phyloP scores from a whole-genome alignment of 2,329 filamentous ascomycete species.

The Metarhizium rileyi region DNA sequence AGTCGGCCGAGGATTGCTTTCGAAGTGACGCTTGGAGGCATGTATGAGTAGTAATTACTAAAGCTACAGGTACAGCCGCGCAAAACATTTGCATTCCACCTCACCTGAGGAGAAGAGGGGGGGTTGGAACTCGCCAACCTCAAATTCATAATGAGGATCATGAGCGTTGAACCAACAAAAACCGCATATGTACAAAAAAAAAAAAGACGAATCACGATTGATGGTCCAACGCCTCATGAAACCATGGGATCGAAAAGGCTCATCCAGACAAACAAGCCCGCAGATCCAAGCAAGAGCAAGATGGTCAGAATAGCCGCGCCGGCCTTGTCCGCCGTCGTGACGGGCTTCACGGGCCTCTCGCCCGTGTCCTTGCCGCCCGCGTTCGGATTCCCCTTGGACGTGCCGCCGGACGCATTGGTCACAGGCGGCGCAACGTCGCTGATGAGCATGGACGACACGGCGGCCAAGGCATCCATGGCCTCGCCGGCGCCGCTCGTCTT shows the following conservation, averaged over 20 bases:
- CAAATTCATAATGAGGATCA: too few relatives aligned
- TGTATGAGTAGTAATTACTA: too few relatives aligned
- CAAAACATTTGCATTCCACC: too few relatives aligned
- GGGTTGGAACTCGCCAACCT: too few relatives aligned
- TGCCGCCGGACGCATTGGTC: constrained; percentile 38
- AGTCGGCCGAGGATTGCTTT: too few relatives aligned
- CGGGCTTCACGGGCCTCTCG: constrained; percentile 20
- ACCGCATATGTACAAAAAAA: not conserved
- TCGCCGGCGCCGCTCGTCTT: constrained; percentile 44
- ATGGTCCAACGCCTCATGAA: not conserved
- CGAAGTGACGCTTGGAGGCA: too few relatives aligned
- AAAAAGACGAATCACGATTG: not conserved
- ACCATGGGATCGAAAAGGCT: not conserved
- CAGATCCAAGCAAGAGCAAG: not conserved
- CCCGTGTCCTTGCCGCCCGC: constrained; percentile 20
- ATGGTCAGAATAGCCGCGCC: constrained; percentile 46
- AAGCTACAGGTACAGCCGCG: too few relatives aligned
- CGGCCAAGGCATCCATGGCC: constrained; percentile 43
- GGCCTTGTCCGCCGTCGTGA: constrained; percentile 41
- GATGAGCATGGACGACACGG: constrained; percentile 40
- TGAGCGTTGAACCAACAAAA: too few relatives aligned
- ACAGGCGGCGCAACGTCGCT: constrained; percentile 24
- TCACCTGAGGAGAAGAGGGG: too few relatives aligned
- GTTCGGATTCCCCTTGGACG: constrained; percentile 22
- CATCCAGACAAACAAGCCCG: not conserved